Conservation (phyloP, 495 filamentous ascomycete genomes). For the Trichoderma gamsii region DNA sequence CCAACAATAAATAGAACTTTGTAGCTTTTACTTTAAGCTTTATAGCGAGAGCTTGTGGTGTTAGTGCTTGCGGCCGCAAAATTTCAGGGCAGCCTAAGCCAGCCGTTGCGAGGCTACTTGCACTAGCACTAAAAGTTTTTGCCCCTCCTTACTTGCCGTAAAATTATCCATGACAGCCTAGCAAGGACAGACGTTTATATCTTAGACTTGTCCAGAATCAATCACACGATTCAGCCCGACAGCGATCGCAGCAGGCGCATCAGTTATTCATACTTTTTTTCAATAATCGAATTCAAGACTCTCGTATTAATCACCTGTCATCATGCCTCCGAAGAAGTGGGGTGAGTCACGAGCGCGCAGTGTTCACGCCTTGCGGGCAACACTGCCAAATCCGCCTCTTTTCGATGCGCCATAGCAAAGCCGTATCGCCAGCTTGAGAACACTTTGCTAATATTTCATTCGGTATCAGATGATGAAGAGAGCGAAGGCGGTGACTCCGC, state of each 20-base stretch:
- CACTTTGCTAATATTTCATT: conserved; percentile 13
- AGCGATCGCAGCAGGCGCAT: neutral
- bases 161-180: neutral
- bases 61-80: too few relatives aligned
- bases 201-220: neutral
- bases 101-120: neutral
- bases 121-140: conserved; percentile 9
- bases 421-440: conserved; percentile 7
- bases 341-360: conserved; percentile 24
- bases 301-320: conserved; percentile 10
- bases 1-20: too few relatives aligned
- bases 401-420: neutral
- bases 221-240: neutral
- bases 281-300: neutral
- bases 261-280: neutral
- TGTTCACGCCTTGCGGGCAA: neutral
- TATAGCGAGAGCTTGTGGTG: too few relatives aligned
- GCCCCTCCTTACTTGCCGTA: conserved; percentile 1
- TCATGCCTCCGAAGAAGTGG: conserved; percentile 33
- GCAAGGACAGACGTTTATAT: neutral
- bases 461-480: conserved; percentile 50
- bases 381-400: neutral
- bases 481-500: conserved; percentile 53
- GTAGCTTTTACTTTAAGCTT: too few relatives aligned
- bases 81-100: too few relatives aligned